Evolutionary conservation across 371 early-diverging fungal genomes (phyloP), one percentile per base, ranked within the genome.

Genomic region (Batkoa obscura): DNA sequence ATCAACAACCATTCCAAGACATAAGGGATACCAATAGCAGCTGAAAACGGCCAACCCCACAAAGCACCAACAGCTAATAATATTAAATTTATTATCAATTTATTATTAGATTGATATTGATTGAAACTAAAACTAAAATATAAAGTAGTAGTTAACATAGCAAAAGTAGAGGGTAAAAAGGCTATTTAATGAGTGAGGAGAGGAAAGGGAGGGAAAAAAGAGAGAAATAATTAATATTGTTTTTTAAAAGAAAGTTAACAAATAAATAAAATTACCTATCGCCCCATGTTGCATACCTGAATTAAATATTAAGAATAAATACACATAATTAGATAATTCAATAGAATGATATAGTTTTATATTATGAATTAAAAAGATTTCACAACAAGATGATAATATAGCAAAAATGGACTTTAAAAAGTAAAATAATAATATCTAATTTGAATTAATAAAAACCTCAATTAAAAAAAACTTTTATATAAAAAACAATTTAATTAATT

Each of bases 31-130:
- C 81, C 88, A 2, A 81, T 66, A 0, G 81, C 74, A 1, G 75
- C 86, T 45, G 78, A 69, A 62, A 92, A 95, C 9, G 94, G 96
- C 94, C 96, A 93, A 2, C 90, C 94, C 8, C 77, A 67, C 8
- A 82, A 60, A 1, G 79, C 77, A 17, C 83, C 89, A n/a, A 80
- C 50, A 2, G 74, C 86, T 46, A 83, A 67, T 63, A 74, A 78
- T 31, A 75, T 66, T 2, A 83, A 73, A n/a, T n/a, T n/a, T n/a
- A n/a, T n/a, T n/a, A n/a, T n/a, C n/a, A n/a, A n/a, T n/a, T n/a
- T n/a, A n/a, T n/a, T n/a, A n/a, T n/a, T n/a, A n/a, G n/a, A n/a
- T n/a, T n/a, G n/a, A n/a, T n/a, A n/a, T n/a, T n/a, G n/a, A 34
- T 34, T 12, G 4, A 50, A 32, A 23, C 10, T 34, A 12, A 3